Percentiles rank a stretch among this genome's conserved stretches.
phyloP scores from a whole-genome alignment of 768 basidiomycete genomes.

The Crucibulum laeve region DNA sequence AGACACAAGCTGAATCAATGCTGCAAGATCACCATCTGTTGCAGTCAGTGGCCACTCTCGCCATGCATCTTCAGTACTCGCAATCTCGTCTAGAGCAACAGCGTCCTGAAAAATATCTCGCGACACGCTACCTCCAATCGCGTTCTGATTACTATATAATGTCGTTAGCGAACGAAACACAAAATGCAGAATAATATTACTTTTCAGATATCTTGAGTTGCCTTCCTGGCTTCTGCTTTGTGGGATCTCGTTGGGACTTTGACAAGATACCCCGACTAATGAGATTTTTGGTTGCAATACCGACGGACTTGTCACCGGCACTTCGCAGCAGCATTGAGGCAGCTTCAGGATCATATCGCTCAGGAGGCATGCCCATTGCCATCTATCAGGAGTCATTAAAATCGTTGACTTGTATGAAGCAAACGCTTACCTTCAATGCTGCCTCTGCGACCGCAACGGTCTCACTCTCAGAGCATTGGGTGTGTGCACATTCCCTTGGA shows the following conservation, averaged over 20 bases:
- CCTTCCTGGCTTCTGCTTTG: slow-evolving; percentile 66
- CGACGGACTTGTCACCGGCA: slow-evolving; percentile 52
- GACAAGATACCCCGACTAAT: slow-evolving; percentile 63
- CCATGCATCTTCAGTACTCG: slow-evolving; percentile 47
- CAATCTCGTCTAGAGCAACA: slow-evolving; percentile 52
- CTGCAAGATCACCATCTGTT: slow-evolving; percentile 77
- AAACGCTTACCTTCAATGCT: slow-evolving; percentile 56
- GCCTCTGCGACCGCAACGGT: slow-evolving; percentile 56
- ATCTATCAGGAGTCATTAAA: slow-evolving; percentile 46
- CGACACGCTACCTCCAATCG: slow-evolving; percentile 59
- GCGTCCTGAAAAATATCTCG: slow-evolving; percentile 73
- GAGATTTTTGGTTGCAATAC: slow-evolving; percentile 53
- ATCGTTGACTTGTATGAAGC: not conserved
- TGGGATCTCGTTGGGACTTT: slow-evolving; percentile 58
- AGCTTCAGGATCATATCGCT: slow-evolving; percentile 57
- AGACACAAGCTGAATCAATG: slow-evolving; percentile 77
- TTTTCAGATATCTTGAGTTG: slow-evolving; percentile 72
- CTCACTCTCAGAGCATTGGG: slow-evolving; percentile 27
- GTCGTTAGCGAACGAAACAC: not conserved
- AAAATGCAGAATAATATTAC: slow-evolving; percentile 22
- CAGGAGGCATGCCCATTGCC: slow-evolving; percentile 69
- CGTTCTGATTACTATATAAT: slow-evolving; percentile 55
- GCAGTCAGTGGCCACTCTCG: slow-evolving; percentile 79
- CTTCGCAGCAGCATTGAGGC: slow-evolving; percentile 55
- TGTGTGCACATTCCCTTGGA: slow-evolving; percentile 30